Percentiles rank a stretch among this genome's conserved stretches.
Evolutionary conservation across 192 early-diverging fungal genomes (phyloP).

Genomic region (Entomortierella lignicola): DNA sequence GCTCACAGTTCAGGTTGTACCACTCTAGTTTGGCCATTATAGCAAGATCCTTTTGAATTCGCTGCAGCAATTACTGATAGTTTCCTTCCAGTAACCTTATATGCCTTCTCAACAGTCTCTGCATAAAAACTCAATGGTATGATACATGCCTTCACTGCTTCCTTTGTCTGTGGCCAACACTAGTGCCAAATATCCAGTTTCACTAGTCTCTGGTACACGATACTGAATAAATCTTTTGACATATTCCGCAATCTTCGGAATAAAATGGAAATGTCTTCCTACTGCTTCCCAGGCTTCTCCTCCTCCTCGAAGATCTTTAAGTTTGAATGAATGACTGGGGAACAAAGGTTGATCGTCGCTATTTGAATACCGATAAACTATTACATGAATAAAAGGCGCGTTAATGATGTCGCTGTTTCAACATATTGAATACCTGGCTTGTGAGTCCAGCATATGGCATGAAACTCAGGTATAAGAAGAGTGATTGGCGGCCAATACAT

Average conservation of each 20-base stretch:
- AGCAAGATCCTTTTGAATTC: conserved; percentile 20
- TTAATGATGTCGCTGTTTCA: conserved; percentile 21
- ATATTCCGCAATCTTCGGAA: conserved; percentile 26
- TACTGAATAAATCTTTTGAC: conserved; percentile 8
- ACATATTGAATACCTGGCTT: conserved; percentile 52
- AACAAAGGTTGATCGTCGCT: conserved; percentile 14
- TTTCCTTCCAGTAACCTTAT: background rate
- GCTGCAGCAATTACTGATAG: conserved; percentile 39
- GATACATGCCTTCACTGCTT: conserved; percentile 27
- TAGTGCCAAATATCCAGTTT: conserved; percentile 41
- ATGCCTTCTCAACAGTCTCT: conserved; percentile 32
- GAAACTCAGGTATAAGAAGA: conserved; percentile 18
- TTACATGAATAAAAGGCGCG: conserved; percentile 35
- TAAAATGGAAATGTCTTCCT: conserved; percentile 21
- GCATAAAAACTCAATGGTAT: conserved; percentile 34
- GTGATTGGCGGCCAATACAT: conserved; percentile 3
- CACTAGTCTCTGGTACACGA: conserved; percentile 28
- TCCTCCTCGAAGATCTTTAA: conserved; percentile 27
- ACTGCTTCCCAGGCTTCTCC: conserved; percentile 9
- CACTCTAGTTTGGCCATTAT: conserved; percentile 41
- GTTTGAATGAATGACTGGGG: conserved; percentile 39
- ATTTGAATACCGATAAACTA: conserved; percentile 12
- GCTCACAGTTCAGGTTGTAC: conserved; percentile 29
- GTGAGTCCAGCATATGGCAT: conserved; percentile 45
- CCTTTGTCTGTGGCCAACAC: conserved; percentile 13